Evolutionary conservation across 1,139 yeast genomes (phyloP), one percentile per base, ranked within the genome.

Genomic region (Saccharomyces uvarum): DNA sequence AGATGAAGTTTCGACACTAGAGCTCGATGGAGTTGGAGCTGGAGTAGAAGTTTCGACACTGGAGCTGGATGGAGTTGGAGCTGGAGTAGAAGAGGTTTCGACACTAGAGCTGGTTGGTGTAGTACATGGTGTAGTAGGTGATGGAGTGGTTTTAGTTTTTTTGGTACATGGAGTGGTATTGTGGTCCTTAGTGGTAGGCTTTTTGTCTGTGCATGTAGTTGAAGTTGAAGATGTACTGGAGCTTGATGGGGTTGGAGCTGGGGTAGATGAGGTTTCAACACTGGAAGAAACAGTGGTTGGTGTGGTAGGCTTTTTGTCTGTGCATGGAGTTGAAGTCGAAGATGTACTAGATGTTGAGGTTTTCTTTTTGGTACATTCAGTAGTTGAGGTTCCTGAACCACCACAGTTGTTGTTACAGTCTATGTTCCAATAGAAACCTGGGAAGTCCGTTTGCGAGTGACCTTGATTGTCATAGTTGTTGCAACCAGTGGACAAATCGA

Each of bases 401-500:
- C 48, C 28, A 38, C 54, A 53, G 28, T 24, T 38, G 9, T 49
- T 38, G 16, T 46, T 27, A 50, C 55, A 53, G 3, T 53, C 19
- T 4, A 11, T 21, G 9, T 33, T 47, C 71, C 72, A 70, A 56
- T 68, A 66, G 54, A 61, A 69, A 5, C 59, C 56, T 16, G 71
- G 65, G 47, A 65, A 63, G 51, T 69, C 71, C 9, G 64, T 59
- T 54, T 57, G 57, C 0, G 69, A 61, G 21, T 64, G 57, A 26
- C 63, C 64, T 44, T 62, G 59, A 47, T 68, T 68, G 44, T 68
- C 69, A 31, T 44, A 53, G 44, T 56, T 51, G 51, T 59, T 58
- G 57, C 73, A 70, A n/a, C 68, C 69, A 21, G 68, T 59, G n/a
- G 53, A 55, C 53, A 70, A 64, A 51, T 67, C 71, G 42, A 62